These are phyloP conservation scores for Colletotrichum sp. DNA, from an alignment of 2,329 filamentous ascomycete genomes.

Conservation along the genomic window DNA sequence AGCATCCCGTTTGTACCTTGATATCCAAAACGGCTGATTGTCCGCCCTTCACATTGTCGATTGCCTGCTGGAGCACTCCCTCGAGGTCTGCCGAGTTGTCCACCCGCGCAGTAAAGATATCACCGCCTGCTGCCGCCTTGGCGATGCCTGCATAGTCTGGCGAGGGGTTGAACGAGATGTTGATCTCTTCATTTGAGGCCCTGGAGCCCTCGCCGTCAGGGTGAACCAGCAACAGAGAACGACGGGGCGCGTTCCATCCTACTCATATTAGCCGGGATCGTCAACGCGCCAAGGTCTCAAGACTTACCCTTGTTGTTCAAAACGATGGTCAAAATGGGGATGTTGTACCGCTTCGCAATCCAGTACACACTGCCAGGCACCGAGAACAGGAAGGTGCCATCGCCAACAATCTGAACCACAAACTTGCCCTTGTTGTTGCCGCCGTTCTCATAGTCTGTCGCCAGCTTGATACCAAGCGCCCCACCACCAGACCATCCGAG, in stretches of 20 bases:
- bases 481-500: slow-evolving; percentile 82
- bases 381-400: slow-evolving; percentile 61
- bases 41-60: slow-evolving; percentile 54
- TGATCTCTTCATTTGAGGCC: slow-evolving; percentile 49
- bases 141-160: slow-evolving; percentile 43
- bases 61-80: slow-evolving; percentile 50
- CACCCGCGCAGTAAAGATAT: slow-evolving; percentile 54
- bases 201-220: slow-evolving; percentile 43
- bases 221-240: slow-evolving; percentile 47
- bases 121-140: slow-evolving; percentile 41
- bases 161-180: slow-evolving; percentile 48
- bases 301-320: slow-evolving; percentile 59
- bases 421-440: slow-evolving; percentile 45
- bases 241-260: slow-evolving; percentile 51
- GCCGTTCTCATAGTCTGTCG: slow-evolving; percentile 48
- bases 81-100: slow-evolving; percentile 52
- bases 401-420: slow-evolving; percentile 61
- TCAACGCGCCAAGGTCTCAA: background rate
- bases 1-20: slow-evolving; percentile 53
- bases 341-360: slow-evolving; percentile 58
- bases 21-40: slow-evolving; percentile 59
- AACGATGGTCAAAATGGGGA: slow-evolving; percentile 59
- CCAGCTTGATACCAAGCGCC: slow-evolving; percentile 78
- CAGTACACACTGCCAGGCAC: slow-evolving; percentile 61
- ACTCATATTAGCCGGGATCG: background rate